phyloP scores from a whole-genome alignment of 1,284 basidiomycete species.

The Schizopora paradoxa region DNA sequence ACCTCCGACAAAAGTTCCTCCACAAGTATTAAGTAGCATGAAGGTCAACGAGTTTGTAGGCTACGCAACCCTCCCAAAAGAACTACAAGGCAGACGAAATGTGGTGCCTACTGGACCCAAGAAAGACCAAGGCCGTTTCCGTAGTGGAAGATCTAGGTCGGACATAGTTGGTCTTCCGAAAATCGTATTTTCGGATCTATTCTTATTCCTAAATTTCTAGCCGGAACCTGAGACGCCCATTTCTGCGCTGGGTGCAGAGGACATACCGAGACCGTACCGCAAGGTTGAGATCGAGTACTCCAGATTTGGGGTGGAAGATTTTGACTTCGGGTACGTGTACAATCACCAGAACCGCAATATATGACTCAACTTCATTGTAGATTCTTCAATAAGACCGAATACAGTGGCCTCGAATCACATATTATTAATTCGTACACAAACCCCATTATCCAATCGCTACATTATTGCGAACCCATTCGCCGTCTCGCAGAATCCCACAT shows the following conservation, averaged over 20 bases:
- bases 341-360: conserved; percentile 1
- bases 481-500: conserved; percentile 88
- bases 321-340: conserved; percentile 82
- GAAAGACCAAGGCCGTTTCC: conserved; percentile 65
- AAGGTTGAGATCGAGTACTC: conserved; percentile 98
- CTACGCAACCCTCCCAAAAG: conserved; percentile 82
- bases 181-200: not conserved
- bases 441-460: conserved; percentile 83
- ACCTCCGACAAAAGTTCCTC: conserved; percentile 74
- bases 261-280: conserved; percentile 81
- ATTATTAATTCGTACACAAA: conserved; percentile 98
- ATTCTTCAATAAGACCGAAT: conserved; percentile 88
- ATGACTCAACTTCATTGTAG: conserved; percentile 36
- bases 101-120: conserved; percentile 48
- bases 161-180: conserved; percentile 35
- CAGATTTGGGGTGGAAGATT: conserved; percentile 98
- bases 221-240: conserved; percentile 44
- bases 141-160: conserved; percentile 66
- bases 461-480: conserved; percentile 79
- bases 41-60: conserved; percentile 85
- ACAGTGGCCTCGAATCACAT: conserved; percentile 94
- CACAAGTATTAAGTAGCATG: conserved; percentile 71
- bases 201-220: conserved; percentile 25
- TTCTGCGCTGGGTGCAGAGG: conserved; percentile 45
- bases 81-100: conserved; percentile 80